phyloP scores from a whole-genome alignment of 2,329 filamentous ascomycete species.

The Nothophaeocryptopus gaeumannii region DNA sequence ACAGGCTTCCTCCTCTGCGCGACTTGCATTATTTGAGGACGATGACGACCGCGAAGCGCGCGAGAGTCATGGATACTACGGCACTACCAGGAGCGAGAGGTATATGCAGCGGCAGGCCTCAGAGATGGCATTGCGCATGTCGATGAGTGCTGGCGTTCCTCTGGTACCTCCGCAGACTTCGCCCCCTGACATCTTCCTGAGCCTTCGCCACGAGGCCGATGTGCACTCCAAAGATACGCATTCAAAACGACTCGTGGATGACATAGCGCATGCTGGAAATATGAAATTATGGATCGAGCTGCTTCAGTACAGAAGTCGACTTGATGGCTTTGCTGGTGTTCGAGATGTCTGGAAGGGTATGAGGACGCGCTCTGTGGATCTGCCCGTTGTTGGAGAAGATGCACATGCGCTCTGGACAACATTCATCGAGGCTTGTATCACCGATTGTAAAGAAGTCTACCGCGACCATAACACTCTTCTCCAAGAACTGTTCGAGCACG shows the following conservation, averaged over 20 bases:
- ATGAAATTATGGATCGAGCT: constrained; percentile 41
- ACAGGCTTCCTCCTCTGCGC: too few relatives aligned
- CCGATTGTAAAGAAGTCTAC: neutral
- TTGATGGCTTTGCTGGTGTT: constrained; percentile 43
- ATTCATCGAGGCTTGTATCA: constrained; percentile 34
- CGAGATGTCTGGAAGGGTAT: constrained; percentile 45
- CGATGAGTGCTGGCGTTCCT: constrained; percentile 1
- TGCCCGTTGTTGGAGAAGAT: constrained; percentile 41
- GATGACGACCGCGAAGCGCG: neutral
- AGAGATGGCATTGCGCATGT: constrained; percentile 18
- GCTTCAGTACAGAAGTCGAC: constrained; percentile 41
- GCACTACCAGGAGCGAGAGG: constrained; percentile 1
- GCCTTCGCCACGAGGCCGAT: constrained; percentile 34
- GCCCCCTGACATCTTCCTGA: constrained; percentile 1
- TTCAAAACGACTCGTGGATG: constrained; percentile 34
- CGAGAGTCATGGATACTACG: neutral
- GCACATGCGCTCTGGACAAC: constrained; percentile 47
- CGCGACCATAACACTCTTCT: constrained; percentile 29
- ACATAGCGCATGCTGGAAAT: constrained; percentile 29
- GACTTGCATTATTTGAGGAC: too few relatives aligned
- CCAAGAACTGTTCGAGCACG: constrained; percentile 40
- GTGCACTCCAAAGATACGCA: constrained; percentile 17
- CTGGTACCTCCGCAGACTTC: neutral
- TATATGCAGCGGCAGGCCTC: neutral
- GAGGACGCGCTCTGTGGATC: constrained; percentile 34